Evolutionary conservation across 768 basidiomycete genomes (phyloP), one percentile per base, ranked within the genome.

Genomic region (Obba rivulosa): DNA sequence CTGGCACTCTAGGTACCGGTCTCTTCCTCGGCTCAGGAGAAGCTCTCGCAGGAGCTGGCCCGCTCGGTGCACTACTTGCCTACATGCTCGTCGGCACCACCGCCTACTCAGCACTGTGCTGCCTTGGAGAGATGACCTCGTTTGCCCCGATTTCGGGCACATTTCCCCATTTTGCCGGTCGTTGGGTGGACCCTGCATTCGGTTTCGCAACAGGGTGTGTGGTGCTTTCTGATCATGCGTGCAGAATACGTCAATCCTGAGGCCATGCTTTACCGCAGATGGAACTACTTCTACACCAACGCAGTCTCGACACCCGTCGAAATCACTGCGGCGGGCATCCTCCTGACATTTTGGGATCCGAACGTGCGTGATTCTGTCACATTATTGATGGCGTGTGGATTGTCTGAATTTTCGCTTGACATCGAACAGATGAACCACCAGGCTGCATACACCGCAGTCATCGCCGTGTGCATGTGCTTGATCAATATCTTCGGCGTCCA

Each of bases 61-160:
- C 85, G 17, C 56, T 81, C 16, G 83, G 85, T 23, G 82, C 83
- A 4, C 67, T 86, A 21, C 66, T 86, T 38, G 81, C 81, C 2
- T 86, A 86, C 57, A 63, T 62, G 1, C 61, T 84, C 48, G 81
- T 87, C 41, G 84, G 81, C 40, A 78, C 81, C 2, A 78, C 83
- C 31, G 79, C 81, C 13, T 86, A 83, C 62, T 70, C 81, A 72
- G 77, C 81, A 3, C 66, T 87, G 13, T 83, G 83, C 56, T 77
- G 80, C 2, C 62, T 87, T 11, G 85, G 80, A 28, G 87, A 90
- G 66, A 84, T 89, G 85, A 84, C 85, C n/a, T 79, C 83, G 3
- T 78, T 79, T 66, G 86, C 85, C 1, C 87, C 87, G 2, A 80
- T 88, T 41, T 84, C 86, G 3, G 87, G 87, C 16, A 82, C 84